Evolutionary conservation across 2,329 filamentous ascomycete species (phyloP), one percentile per base, ranked within the genome.

Genomic region (Fusarium chuoi): DNA sequence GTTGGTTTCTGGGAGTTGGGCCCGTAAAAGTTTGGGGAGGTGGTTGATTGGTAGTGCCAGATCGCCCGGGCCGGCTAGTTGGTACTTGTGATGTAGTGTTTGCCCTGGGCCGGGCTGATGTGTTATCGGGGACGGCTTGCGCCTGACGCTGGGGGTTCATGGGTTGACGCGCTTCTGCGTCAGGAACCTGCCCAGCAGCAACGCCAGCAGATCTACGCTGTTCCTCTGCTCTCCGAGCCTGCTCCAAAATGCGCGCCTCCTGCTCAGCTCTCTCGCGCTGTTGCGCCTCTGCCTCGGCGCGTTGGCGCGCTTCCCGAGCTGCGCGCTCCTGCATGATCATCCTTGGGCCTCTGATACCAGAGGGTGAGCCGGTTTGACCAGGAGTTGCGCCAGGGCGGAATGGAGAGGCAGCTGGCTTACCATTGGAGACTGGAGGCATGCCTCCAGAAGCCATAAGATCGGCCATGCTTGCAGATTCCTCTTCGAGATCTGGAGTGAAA

Each of bases 391-490:
- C 83, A 36, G 86, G 85, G 55, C 87, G 84, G 36, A 78, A 82
- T 18, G 85, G 79, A 26, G 84, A 81, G 5, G 85, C 77, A 41
- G 84, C 69, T 65, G 85, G 87, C 80, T 89, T 88, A 75, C 89
- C 89, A 79, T 89, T 89, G 74, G 88, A 86, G 73, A 85, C 82
- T 75, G 85, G 83, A 77, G 87, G 85, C 73, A 87, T 85, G 78
- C 86, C 86, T 80, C 90, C 89, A 79, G 90, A 87, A 68, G 82
- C 82, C 71, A 87, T 82, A 77, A 98, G 87, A 82, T 98, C 95
- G 77, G 95, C 93, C 95, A 99, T 98, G 79, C 90, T 90, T 77
- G 95, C 94, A 88, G 94, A 93, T 86, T 97, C 94, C 87, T 99
- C 96, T 70, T 92, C 88, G 76, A 92, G 85, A 83, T 98, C 95